Conservation (phyloP, 2,329 filamentous ascomycete genomes). For the Neocatenulostroma microsporum region DNA sequence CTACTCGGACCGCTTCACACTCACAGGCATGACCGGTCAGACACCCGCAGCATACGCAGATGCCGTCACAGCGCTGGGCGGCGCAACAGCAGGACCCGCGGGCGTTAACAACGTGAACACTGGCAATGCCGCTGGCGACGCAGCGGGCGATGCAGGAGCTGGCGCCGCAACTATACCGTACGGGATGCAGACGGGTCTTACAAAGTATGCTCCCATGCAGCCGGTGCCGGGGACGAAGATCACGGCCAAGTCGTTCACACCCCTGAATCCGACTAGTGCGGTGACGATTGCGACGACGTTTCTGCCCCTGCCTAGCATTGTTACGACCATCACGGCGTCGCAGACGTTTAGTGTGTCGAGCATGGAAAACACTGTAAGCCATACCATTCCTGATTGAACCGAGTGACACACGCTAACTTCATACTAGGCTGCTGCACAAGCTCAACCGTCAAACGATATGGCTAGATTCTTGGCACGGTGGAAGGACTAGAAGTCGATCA, state of each 20-base stretch:
- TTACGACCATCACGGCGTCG: constrained; percentile 46
- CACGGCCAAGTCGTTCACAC: constrained; percentile 43
- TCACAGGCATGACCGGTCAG: constrained; percentile 55
- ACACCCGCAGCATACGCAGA: constrained; percentile 40
- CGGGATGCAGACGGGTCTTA: constrained; percentile 48
- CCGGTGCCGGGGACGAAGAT: constrained; percentile 53
- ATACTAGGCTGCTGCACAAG: constrained; percentile 47
- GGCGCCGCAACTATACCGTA: constrained; percentile 40
- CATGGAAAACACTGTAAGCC: constrained; percentile 52
- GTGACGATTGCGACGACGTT: constrained; percentile 46
- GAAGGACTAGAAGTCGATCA: constrained; percentile 43
- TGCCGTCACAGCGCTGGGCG: constrained; percentile 30
- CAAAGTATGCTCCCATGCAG: constrained; percentile 56
- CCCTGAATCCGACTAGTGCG: constrained; percentile 49
- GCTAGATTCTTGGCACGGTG: constrained; percentile 51
- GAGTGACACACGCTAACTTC: constrained; percentile 2
- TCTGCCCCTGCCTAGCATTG: constrained; percentile 37
- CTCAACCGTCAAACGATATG: constrained; percentile 47
- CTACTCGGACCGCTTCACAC: constrained; percentile 57
- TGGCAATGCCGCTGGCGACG: constrained; percentile 14
- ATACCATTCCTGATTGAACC: background rate
- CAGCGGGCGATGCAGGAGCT: constrained; percentile 10
- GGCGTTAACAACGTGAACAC: constrained; percentile 27
- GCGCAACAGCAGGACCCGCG: constrained; percentile 33
- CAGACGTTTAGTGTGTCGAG: constrained; percentile 46